These are phyloP conservation scores for Trametes maxima DNA, from an alignment of 768 basidiomycete genomes.

Conservation along the genomic window DNA sequence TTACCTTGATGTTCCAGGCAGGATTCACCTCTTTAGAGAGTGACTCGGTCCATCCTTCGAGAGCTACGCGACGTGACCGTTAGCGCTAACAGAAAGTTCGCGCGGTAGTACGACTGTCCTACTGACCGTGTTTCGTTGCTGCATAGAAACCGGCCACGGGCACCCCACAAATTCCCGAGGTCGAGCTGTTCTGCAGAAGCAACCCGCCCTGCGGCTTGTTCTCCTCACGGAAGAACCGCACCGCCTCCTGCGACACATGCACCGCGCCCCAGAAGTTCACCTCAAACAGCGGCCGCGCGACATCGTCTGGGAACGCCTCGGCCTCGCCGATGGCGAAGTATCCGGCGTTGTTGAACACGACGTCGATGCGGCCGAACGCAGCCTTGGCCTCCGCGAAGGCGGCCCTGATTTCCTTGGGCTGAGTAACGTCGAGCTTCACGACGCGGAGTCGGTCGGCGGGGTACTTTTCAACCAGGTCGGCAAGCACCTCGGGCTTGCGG, in stretches of 20 bases:
- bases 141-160: constrained; percentile 20
- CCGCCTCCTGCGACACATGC: no score
- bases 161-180: constrained; percentile 18
- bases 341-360: constrained; percentile 34
- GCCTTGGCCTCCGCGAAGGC: constrained; percentile 25
- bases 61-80: not conserved
- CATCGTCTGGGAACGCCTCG: constrained; percentile 27
- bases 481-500: not conserved
- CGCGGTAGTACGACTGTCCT: no score
- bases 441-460: not conserved
- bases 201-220: constrained; percentile 30
- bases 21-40: no score
- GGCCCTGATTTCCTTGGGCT: constrained; percentile 11
- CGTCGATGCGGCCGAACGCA: constrained; percentile 27
- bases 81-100: no score
- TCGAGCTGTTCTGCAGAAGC: constrained; percentile 37
- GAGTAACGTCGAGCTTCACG: not conserved
- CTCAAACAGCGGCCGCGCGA: constrained; percentile 28
- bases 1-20: no score
- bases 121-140: constrained; percentile 17
- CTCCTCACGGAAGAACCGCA: no score
- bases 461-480: not conserved
- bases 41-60: no score
- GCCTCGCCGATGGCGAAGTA: constrained; percentile 18
- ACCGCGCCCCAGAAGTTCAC: constrained; percentile 21